These are phyloP conservation scores for Starmera quercuum DNA, from an alignment of 805 yeast species.

Conservation along the genomic window DNA sequence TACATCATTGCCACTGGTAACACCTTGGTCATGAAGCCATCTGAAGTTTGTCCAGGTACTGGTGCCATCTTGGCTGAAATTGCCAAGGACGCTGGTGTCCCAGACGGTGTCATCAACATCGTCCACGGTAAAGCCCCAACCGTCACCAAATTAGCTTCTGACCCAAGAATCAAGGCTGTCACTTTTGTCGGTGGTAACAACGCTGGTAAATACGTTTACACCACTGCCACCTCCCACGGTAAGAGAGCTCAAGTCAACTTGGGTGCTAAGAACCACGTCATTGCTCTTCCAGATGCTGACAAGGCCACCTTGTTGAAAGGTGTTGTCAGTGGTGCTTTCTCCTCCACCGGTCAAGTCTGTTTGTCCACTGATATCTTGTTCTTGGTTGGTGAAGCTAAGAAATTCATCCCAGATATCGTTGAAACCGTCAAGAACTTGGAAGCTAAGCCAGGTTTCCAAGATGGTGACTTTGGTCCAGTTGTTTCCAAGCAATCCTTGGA, in stretches of 20 bases:
- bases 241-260: conserved; percentile 73
- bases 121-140: conserved; percentile 71
- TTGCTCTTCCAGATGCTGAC: conserved; percentile 68
- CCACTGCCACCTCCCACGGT: conserved; percentile 57
- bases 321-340: conserved; percentile 69
- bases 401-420: conserved; percentile 56
- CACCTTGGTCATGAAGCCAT: conserved; percentile 60
- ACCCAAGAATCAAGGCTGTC: conserved; percentile 67
- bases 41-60: conserved; percentile 79
- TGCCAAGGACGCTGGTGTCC: conserved; percentile 66
- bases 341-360: conserved; percentile 83
- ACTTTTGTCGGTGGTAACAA: conserved; percentile 76
- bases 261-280: conserved; percentile 75
- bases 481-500: conserved; percentile 51
- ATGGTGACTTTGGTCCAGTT: conserved; percentile 65
- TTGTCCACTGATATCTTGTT: conserved; percentile 72
- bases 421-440: conserved; percentile 47
- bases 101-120: conserved; percentile 64
- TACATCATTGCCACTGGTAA: conserved; percentile 64
- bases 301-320: conserved; percentile 56
- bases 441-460: conserved; percentile 61
- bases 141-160: conserved; percentile 62
- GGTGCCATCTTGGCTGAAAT: conserved; percentile 68
- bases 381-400: conserved; percentile 56
- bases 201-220: conserved; percentile 70